A percentile compares a stretch with the other conserved stretches of the same genome.
These are phyloP conservation scores for Tylopilus plumbeoviolaceoides DNA, from an alignment of 768 basidiomycete species.

Conservation along the genomic window DNA sequence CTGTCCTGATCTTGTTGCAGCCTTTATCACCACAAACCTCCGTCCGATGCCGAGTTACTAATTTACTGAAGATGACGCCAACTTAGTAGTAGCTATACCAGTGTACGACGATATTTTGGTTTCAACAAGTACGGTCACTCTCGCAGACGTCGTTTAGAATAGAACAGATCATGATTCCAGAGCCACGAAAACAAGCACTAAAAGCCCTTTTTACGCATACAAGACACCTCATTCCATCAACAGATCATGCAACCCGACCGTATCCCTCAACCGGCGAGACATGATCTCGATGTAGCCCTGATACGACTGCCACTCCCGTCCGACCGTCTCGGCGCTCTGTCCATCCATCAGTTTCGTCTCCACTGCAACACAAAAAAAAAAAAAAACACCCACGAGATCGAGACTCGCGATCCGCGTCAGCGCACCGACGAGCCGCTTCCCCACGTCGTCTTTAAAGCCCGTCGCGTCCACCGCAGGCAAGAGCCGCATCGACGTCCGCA, in stretches of 20 bases:
- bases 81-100: too few species aligned
- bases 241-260: constrained; percentile 53
- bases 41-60: too few species aligned
- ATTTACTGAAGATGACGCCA: too few species aligned
- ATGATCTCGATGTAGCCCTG: constrained; percentile 76
- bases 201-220: too few species aligned
- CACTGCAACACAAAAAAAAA: not conserved
- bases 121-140: too few species aligned
- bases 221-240: constrained; percentile 15
- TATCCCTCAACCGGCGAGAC: constrained; percentile 64
- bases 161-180: too few species aligned
- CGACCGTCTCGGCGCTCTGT: constrained; percentile 43
- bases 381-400: constrained; percentile 40
- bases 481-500: constrained; percentile 51
- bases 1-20: too few species aligned
- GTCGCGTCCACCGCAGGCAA: constrained; percentile 54
- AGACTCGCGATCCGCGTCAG: constrained; percentile 52
- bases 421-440: constrained; percentile 49
- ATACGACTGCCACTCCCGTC: constrained; percentile 55
- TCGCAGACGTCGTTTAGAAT: too few species aligned
- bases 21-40: too few species aligned
- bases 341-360: too few species aligned
- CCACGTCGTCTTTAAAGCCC: constrained; percentile 54
- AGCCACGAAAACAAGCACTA: too few species aligned
- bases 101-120: too few species aligned